These are phyloP conservation scores for Sporothrix pseudoabietina DNA, from an alignment of 2,329 filamentous ascomycete genomes.

Conservation along the genomic window DNA sequence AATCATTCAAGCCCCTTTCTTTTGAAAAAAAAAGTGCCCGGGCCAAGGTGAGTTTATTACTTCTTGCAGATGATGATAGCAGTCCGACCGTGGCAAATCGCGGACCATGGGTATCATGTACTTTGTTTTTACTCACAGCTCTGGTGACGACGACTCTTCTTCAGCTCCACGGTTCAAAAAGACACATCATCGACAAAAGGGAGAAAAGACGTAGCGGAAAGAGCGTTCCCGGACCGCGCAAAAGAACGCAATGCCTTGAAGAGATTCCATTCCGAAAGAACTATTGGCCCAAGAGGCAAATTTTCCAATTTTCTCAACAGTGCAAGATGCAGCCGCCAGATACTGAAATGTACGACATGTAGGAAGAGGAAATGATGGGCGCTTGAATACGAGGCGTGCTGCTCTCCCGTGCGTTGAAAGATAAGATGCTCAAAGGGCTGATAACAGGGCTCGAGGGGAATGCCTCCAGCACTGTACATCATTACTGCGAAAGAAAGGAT, in stretches of 20 bases:
- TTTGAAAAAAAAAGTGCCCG: background rate
- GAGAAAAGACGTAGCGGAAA: background rate
- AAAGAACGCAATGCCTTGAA: background rate
- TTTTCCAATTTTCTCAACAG: background rate
- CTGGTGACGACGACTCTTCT: background rate
- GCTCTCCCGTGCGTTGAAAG: background rate
- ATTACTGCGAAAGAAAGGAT: background rate
- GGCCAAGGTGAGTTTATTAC: background rate
- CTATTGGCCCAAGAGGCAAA: background rate
- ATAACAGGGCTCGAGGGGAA: background rate
- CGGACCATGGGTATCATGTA: background rate
- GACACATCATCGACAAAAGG: background rate
- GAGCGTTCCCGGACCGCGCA: background rate
- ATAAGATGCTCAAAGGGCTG: background rate
- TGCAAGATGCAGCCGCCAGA: slow-evolving; percentile 1
- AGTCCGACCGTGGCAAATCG: background rate
- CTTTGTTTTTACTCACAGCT: background rate
- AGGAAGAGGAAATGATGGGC: slow-evolving; percentile 19
- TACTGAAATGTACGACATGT: background rate
- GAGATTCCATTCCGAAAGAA: background rate
- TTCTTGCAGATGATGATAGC: too few species aligned
- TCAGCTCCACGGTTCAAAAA: background rate
- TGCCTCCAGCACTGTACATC: background rate
- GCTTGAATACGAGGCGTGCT: background rate
- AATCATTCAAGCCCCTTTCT: background rate